Conservation (phyloP, 2,329 filamentous ascomycete species). For the Lecanicillium sp. region DNA sequence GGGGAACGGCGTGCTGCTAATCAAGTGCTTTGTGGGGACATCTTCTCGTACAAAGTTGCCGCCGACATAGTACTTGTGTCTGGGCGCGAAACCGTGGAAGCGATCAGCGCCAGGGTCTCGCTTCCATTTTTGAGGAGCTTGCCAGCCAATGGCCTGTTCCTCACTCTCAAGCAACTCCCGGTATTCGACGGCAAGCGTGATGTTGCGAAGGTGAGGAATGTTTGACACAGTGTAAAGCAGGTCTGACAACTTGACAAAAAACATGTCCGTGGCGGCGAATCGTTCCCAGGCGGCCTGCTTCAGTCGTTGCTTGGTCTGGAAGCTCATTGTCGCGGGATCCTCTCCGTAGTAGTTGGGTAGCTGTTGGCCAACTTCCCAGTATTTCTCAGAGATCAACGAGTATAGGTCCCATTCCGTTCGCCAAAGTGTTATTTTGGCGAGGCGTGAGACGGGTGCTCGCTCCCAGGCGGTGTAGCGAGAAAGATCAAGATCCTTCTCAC, state of each 20-base stretch:
- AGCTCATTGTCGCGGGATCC: conserved; percentile 39
- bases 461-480: conserved; percentile 57
- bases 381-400: conserved; percentile 42
- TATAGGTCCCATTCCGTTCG: conserved; percentile 52
- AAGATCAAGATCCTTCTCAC: conserved; percentile 57
- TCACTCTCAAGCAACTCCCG: conserved; percentile 52
- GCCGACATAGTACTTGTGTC: conserved; percentile 53
- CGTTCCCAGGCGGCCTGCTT: conserved; percentile 44
- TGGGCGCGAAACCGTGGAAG: conserved; percentile 49
- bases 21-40: conserved; percentile 38
- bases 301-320: conserved; percentile 39
- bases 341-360: conserved; percentile 46
- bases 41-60: conserved; percentile 49
- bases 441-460: conserved; percentile 43
- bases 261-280: conserved; percentile 55
- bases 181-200: conserved; percentile 53
- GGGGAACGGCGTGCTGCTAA: conserved; percentile 49
- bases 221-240: conserved; percentile 53
- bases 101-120: conserved; percentile 48
- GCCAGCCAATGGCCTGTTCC: conserved; percentile 36
- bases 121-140: conserved; percentile 49
- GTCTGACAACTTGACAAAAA: conserved; percentile 58
- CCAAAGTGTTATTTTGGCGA: conserved; percentile 57
- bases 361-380: conserved; percentile 48
- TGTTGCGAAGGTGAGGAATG: conserved; percentile 50